Percentiles rank a stretch among this genome's conserved stretches.
phyloP scores from a whole-genome alignment of 768 basidiomycete genomes.

The Podaxis sp. region DNA sequence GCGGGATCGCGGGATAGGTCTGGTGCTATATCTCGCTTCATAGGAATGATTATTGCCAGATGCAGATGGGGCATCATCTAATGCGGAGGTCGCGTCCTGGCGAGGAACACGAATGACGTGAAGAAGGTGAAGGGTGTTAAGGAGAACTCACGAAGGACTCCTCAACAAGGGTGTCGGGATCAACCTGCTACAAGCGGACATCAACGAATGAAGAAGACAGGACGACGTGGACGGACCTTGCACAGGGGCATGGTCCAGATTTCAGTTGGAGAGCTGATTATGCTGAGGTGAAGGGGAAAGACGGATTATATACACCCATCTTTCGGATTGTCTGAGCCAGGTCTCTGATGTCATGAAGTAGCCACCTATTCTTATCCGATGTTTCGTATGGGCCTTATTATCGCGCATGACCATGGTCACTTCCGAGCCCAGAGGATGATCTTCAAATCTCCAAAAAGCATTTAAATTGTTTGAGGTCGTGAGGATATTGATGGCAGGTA shows the following conservation, averaged over 20 bases:
- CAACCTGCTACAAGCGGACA: conserved; percentile 47
- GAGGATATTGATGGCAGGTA: too few species aligned
- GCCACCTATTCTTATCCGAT: neutral
- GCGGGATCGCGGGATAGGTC: conserved; percentile 58
- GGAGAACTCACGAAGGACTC: conserved; percentile 41
- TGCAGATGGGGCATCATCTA: conserved; percentile 10
- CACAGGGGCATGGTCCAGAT: conserved; percentile 50
- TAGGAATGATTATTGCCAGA: conserved; percentile 40
- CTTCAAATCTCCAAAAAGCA: too few species aligned
- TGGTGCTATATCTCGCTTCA: conserved; percentile 61
- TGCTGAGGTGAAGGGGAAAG: neutral
- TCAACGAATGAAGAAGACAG: conserved; percentile 5
- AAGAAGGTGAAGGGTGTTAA: neutral
- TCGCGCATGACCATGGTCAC: too few species aligned
- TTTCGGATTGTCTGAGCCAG: neutral
- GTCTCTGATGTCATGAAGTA: conserved; percentile 3
- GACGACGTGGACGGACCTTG: conserved; percentile 34
- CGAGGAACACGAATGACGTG: conserved; percentile 6
- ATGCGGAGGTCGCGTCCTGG: conserved; percentile 21
- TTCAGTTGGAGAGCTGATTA: neutral
- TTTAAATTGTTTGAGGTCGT: too few species aligned
- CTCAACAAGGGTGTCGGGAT: conserved; percentile 61
- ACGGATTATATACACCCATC: neutral
- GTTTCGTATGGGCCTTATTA: neutral
- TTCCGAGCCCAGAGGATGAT: too few species aligned